Evolutionary conservation across 2,329 filamentous ascomycete genomes (phyloP).

Genomic region (Ciborinia camelliae): DNA sequence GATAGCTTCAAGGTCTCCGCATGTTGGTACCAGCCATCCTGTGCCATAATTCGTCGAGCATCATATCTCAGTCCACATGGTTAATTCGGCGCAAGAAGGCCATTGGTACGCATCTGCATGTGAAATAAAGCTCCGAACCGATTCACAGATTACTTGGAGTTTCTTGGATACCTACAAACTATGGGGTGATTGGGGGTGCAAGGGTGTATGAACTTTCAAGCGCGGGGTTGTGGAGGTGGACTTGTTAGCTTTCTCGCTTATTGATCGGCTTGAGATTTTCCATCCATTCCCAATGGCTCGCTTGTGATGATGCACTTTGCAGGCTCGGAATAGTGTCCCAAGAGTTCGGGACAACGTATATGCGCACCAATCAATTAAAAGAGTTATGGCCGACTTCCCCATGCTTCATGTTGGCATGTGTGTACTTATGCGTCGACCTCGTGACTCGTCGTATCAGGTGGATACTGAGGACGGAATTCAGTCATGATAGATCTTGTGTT

Average conservation of each 20-base stretch:
- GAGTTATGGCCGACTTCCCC: neutral
- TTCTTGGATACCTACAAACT: neutral
- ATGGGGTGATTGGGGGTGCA: neutral
- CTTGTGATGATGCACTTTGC: neutral
- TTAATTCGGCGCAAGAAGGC: neutral
- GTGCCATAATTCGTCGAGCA: neutral
- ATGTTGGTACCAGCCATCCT: neutral
- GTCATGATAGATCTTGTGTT: neutral
- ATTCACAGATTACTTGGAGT: neutral
- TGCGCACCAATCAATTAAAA: conserved; percentile 17
- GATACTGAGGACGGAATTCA: neutral
- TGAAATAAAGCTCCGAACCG: neutral
- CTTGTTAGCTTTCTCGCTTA: neutral
- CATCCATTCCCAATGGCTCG: conserved; percentile 9
- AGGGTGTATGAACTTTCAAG: neutral
- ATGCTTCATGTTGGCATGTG: neutral
- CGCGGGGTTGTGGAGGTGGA: conserved; percentile 4
- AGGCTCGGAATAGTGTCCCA: neutral
- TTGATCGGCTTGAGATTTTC: conserved; percentile 5
- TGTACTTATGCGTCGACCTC: neutral
- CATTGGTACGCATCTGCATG: conserved; percentile 12
- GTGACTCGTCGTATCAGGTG: neutral
- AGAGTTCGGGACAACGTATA: neutral
- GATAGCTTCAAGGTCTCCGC: neutral
- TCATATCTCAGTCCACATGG: neutral